phyloP scores from a whole-genome alignment of 2,329 filamentous ascomycete species.

The Nemania sp. region DNA sequence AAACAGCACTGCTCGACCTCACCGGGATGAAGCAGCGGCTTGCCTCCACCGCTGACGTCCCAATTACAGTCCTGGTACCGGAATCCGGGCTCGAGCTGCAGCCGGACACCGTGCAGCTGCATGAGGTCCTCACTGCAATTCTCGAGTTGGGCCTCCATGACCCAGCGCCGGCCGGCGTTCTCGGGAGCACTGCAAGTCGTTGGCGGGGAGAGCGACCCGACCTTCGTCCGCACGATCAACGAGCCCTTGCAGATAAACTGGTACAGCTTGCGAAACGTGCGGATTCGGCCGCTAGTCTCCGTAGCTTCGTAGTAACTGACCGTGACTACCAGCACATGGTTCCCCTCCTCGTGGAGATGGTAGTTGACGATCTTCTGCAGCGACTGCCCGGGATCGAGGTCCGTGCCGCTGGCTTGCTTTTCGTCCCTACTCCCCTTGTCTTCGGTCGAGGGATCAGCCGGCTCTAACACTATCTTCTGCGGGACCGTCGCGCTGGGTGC shows the following conservation, averaged over 20 bases:
- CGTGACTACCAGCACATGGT: conserved; percentile 91
- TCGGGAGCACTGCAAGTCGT: conserved; percentile 40
- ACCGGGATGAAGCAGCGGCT: conserved; percentile 69
- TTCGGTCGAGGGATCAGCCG: conserved; percentile 48
- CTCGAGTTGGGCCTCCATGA: conserved; percentile 93
- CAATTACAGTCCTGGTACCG: conserved; percentile 69
- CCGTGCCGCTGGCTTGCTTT: conserved; percentile 33
- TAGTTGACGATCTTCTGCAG: conserved; percentile 86
- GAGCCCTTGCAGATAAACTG: conserved; percentile 95
- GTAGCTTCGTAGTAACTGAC: conserved; percentile 92
- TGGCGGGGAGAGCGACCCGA: conserved; percentile 69
- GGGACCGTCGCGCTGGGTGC: conserved; percentile 71
- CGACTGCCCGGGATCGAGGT: conserved; percentile 65
- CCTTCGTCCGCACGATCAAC: conserved; percentile 90
- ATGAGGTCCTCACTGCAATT: conserved; percentile 90
- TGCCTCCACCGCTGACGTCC: conserved; percentile 58
- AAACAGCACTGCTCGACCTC: conserved; percentile 77
- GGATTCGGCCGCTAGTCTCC: conserved; percentile 75
- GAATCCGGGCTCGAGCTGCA: conserved; percentile 66
- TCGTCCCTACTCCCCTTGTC: conserved; percentile 20
- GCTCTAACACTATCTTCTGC: conserved; percentile 72
- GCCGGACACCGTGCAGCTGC: conserved; percentile 75
- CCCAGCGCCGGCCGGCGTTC: conserved; percentile 64
- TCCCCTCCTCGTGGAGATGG: conserved; percentile 92
- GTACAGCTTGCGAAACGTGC: conserved; percentile 94